Percentiles rank a stretch among this genome's conserved stretches.
Evolutionary conservation across 192 early-diverging fungal species (phyloP).

Genomic region (Lobosporangium transversale): DNA sequence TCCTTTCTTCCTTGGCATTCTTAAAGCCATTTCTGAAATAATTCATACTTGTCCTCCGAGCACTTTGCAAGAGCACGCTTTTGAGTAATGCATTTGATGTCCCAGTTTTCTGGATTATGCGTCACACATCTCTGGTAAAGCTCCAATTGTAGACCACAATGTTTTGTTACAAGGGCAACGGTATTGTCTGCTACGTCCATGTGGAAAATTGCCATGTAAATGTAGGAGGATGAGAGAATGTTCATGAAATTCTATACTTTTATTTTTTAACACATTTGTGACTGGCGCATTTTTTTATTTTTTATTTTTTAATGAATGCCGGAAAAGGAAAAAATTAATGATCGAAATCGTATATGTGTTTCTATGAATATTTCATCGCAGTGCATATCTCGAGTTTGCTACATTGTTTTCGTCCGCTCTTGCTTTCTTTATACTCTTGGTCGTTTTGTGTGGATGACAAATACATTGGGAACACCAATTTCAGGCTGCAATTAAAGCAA

Average conservation of each 20-base stretch:
- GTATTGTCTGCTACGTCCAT: constrained; percentile 64
- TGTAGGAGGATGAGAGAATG: neutral
- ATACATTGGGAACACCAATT: constrained; percentile 70
- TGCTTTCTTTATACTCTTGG: constrained; percentile 22
- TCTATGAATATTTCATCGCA: too few species aligned
- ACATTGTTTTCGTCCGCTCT: too few species aligned
- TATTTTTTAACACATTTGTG: neutral
- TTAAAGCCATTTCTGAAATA: neutral
- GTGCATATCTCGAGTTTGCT: too few species aligned
- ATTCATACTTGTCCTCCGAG: constrained; percentile 66
- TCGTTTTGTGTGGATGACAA: constrained; percentile 60
- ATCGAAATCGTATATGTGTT: too few species aligned
- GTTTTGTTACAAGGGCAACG: constrained; percentile 63
- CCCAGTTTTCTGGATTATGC: constrained; percentile 63
- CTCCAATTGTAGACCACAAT: constrained; percentile 65
- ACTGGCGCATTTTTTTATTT: too few species aligned
- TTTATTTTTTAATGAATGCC: too few species aligned
- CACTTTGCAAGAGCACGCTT: constrained; percentile 65
- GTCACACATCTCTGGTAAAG: constrained; percentile 67
- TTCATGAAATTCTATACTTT: neutral
- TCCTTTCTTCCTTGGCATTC: too few species aligned
- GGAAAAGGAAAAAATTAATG: too few species aligned
- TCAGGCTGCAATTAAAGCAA: constrained; percentile 56
- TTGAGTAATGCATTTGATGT: constrained; percentile 63
- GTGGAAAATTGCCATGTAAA: constrained; percentile 48